phyloP scores from a whole-genome alignment of 805 yeast genomes.

The Ogataea naganishii region DNA sequence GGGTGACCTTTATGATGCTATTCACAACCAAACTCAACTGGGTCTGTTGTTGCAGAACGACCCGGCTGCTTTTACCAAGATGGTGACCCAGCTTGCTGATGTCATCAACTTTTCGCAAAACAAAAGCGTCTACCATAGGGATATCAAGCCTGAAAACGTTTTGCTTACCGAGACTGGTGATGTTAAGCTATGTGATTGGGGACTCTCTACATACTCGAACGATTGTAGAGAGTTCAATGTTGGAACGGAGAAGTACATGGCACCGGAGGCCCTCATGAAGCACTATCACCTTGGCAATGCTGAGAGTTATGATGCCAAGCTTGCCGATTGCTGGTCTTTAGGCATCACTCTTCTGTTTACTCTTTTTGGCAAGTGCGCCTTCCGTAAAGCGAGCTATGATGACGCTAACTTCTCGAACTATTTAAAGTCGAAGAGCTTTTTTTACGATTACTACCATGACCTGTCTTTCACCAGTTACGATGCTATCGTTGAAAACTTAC shows the following conservation, averaged over 20 bases:
- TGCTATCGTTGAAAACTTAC: slow-evolving; percentile 30
- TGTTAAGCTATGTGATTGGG: slow-evolving; percentile 69
- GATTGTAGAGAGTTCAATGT: slow-evolving; percentile 29
- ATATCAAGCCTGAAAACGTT: slow-evolving; percentile 67
- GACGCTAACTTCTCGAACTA: slow-evolving; percentile 39
- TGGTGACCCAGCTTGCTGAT: slow-evolving; percentile 39
- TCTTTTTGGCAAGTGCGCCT: slow-evolving; percentile 45
- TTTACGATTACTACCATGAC: slow-evolving; percentile 41
- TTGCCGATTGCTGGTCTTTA: slow-evolving; percentile 47
- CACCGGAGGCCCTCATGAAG: slow-evolving; percentile 35
- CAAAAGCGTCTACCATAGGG: slow-evolving; percentile 57
- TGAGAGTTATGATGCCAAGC: slow-evolving; percentile 30
- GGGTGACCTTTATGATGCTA: slow-evolving; percentile 62
- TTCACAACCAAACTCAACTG: slow-evolving; percentile 21
- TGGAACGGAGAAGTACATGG: slow-evolving; percentile 55
- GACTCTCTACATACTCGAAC: slow-evolving; percentile 39
- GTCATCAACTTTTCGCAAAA: slow-evolving; percentile 51
- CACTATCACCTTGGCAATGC: slow-evolving; percentile 3
- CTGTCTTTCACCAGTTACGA: slow-evolving; percentile 33
- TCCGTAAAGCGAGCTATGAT: slow-evolving; percentile 28
- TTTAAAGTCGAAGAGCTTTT: slow-evolving; percentile 29
- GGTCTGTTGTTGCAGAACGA: slow-evolving; percentile 19
- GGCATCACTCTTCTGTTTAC: slow-evolving; percentile 43
- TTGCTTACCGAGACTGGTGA: slow-evolving; percentile 41
- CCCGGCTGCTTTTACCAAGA: slow-evolving; percentile 12